Percentiles rank a stretch among this genome's conserved stretches.
Evolutionary conservation across 2,329 filamentous ascomycete genomes (phyloP).

Genomic region (Pleoardoris graminearum): DNA sequence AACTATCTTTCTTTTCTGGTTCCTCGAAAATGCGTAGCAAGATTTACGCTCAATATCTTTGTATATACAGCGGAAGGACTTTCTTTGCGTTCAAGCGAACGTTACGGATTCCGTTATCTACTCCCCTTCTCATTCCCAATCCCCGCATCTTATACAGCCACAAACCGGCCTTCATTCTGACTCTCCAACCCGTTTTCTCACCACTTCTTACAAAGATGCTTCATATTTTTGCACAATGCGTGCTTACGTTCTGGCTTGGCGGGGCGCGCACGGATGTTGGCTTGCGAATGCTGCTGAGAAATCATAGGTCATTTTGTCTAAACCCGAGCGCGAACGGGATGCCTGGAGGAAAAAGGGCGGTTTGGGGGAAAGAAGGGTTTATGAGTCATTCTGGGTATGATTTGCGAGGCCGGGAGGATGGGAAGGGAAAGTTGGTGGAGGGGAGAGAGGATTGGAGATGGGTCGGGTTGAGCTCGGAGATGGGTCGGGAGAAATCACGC

Average conservation of each 20-base stretch:
- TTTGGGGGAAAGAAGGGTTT: not conserved
- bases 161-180: not conserved
- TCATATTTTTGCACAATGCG: not conserved
- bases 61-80: no score
- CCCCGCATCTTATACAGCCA: not conserved
- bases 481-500: not conserved
- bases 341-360: not conserved
- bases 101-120: not conserved
- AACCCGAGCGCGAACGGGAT: not conserved
- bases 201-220: not conserved
- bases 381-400: not conserved
- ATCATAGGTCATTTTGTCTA: conserved; percentile 3
- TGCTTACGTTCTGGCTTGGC: conserved; percentile 1
- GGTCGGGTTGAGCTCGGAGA: not conserved
- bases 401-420: not conserved
- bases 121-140: not conserved
- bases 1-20: not conserved
- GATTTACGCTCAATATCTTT: no score
- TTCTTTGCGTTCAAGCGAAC: not conserved
- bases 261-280: not conserved
- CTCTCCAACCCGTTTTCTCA: not conserved
- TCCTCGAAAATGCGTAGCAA: no score
- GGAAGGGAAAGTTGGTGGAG: not conserved
- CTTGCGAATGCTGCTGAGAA: conserved; percentile 8
- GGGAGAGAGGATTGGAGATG: not conserved